A percentile compares a stretch with the other conserved stretches of the same genome.
phyloP scores from a whole-genome alignment of 2,329 filamentous ascomycete genomes.

The Stachybotrys chlorohalonatus region DNA sequence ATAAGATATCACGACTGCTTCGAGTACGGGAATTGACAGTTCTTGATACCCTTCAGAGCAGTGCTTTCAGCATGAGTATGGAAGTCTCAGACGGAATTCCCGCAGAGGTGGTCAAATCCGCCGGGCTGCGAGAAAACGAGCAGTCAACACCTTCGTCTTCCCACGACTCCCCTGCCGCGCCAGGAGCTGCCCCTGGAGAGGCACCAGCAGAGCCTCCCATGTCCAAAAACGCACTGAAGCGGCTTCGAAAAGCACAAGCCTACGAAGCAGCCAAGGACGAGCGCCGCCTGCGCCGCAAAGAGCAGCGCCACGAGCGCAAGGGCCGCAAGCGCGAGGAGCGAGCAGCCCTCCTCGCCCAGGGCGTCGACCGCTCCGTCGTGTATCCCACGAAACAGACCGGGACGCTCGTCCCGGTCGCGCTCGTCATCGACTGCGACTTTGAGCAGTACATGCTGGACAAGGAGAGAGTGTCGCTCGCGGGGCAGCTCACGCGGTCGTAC shows the following conservation, averaged over 20 bases:
- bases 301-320: constrained; percentile 40
- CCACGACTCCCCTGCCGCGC: no score
- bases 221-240: constrained; percentile 84
- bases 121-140: no score
- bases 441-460: constrained; percentile 82
- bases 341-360: constrained; percentile 39
- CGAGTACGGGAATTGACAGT: no score
- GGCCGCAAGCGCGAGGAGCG: constrained; percentile 40
- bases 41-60: no score
- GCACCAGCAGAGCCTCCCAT: constrained; percentile 26
- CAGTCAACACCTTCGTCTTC: background rate
- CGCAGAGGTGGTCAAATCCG: no score
- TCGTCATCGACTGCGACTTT: constrained; percentile 88
- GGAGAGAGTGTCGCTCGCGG: constrained; percentile 72
- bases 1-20: no score
- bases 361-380: constrained; percentile 28
- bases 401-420: constrained; percentile 61
- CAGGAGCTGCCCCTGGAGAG: background rate
- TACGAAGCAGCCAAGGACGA: constrained; percentile 67
- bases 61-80: no score
- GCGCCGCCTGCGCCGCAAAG: constrained; percentile 44
- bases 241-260: constrained; percentile 58
- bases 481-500: constrained; percentile 81
- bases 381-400: constrained; percentile 24
- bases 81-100: no score